Evolutionary conservation across 1,284 basidiomycete species (phyloP), one percentile per base, ranked within the genome.

Genomic region (Fistulinella cinereoalba): DNA sequence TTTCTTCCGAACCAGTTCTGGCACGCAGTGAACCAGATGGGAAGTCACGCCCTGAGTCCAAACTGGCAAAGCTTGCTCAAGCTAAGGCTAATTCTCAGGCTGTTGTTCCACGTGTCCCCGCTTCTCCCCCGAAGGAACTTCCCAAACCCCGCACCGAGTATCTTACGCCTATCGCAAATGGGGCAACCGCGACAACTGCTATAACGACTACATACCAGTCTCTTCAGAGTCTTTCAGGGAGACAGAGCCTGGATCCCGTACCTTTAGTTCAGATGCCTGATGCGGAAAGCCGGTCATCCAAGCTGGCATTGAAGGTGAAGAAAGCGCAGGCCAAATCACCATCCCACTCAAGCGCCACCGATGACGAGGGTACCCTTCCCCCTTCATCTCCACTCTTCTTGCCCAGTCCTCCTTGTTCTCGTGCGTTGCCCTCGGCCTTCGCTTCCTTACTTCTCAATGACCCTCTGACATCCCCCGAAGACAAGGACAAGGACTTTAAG

Each of bases 131-230:
- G 21, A 65, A 61, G 29, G 60, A 62, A 13, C 65, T 76, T 34
- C 72, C 73, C 8, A 65, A 58, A 41, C 52, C 73, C 31, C 71
- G 69, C 34, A 88, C 86, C 4, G 79, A 88, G 58, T 86, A 83
- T 60, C 65, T 88, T 8, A 83, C 77, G 12, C 86, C 85, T 0
- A 83, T 84, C 34, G 83, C 83, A 8, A 89, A 88, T 57, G 84
- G 85, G 1, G 68, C 83, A 2, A 82, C 83, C 13, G 85, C 80
- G 12, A 88, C 85, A 1, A 88, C 86, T 12, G 85, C 85, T 2
- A 89, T 88, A 56, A 88, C 85, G 0, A 89, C 87, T 2, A 81
- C 83, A 0, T 88, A 86, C 53, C 82, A 83, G 51, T 78, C 78
- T 9, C 70, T 83, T 31, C 77, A 76, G 56, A 80, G 73, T 52